Percentiles rank a stretch among this genome's conserved stretches.
Conservation (phyloP, 345 rosid genomes). For the Durio zibethinus region DNA sequence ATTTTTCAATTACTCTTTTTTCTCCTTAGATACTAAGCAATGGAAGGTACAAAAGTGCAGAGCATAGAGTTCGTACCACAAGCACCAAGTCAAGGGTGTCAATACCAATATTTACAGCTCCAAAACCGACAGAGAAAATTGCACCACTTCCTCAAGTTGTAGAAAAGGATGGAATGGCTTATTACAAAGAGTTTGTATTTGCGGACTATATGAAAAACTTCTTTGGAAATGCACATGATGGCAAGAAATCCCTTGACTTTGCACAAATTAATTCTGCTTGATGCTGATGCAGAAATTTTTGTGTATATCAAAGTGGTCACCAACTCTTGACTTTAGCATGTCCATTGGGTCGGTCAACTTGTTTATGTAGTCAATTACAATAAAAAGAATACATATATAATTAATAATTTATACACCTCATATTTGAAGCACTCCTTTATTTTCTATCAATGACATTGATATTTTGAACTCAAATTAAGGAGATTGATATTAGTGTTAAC, state of each 20-base stretch:
- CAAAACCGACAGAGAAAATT: background rate
- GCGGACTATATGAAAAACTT: background rate
- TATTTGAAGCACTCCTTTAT: too few species aligned
- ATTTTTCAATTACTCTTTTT: background rate
- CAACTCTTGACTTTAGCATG: background rate
- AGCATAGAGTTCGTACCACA: background rate
- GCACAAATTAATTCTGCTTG: conserved; percentile 6
- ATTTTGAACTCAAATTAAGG: too few species aligned
- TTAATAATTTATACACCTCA: too few species aligned
- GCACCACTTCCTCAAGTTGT: background rate
- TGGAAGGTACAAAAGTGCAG: conserved; percentile 58
- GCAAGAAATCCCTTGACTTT: conserved; percentile 9
- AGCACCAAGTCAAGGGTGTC: background rate
- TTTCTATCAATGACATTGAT: too few species aligned
- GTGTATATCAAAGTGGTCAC: background rate
- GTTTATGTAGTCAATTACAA: background rate
- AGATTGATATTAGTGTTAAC: too few species aligned
- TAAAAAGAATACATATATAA: too few species aligned
- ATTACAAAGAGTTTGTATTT: background rate
- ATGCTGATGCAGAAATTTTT: background rate
- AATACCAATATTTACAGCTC: background rate
- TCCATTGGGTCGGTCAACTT: background rate
- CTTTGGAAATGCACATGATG: background rate
- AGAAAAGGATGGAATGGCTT: background rate
- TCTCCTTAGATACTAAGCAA: conserved; percentile 46